These are phyloP conservation scores for Tanacetum coccineum DNA, from an alignment of 129 eudicot species.

Conservation along the genomic window DNA sequence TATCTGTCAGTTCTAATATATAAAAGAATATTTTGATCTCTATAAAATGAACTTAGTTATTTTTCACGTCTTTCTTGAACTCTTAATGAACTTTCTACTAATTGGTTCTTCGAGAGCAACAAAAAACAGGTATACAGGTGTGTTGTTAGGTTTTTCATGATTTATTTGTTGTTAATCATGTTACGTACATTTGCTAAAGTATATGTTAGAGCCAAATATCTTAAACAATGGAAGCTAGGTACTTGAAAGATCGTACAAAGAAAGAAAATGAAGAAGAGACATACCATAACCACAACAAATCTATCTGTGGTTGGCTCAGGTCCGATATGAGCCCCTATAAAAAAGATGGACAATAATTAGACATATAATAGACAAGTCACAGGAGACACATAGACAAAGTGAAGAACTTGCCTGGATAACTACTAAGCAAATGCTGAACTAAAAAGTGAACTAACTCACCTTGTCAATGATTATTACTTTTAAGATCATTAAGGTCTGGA, in stretches of 20 bases:
- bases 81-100: background rate
- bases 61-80: too few relatives aligned
- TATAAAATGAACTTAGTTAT: too few relatives aligned
- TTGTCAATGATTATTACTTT: too few relatives aligned
- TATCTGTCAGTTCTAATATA: too few relatives aligned
- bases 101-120: background rate
- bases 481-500: too few relatives aligned
- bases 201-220: constrained; percentile 6
- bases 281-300: constrained; percentile 95
- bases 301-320: constrained; percentile 99
- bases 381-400: background rate
- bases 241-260: too few relatives aligned
- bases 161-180: background rate
- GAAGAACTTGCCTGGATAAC: constrained; percentile 67
- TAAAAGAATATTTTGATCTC: too few relatives aligned
- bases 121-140: background rate
- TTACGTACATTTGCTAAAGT: background rate
- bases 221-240: background rate
- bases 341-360: background rate
- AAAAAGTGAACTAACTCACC: too few relatives aligned
- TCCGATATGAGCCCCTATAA: constrained; percentile 93
- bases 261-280: constrained; percentile 28
- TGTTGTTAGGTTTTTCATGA: background rate
- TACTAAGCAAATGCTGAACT: constrained; percentile 78
- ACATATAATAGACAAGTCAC: background rate